phyloP scores from a whole-genome alignment of 257 asterid species.

The Solanum lycopersicoides region DNA sequence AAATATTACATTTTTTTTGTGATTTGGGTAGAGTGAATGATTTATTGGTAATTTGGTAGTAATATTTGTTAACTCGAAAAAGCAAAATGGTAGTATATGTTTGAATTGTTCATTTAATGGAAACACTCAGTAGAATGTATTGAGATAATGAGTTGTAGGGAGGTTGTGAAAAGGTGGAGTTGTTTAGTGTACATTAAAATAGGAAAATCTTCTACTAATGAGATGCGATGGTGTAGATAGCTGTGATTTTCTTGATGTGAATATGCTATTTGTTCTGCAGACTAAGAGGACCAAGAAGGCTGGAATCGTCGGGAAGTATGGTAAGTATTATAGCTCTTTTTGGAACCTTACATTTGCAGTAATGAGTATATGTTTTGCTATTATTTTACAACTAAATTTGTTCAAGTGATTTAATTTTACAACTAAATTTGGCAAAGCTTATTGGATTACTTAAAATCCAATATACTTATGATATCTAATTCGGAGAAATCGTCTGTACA shows the following conservation, averaged over 20 bases:
- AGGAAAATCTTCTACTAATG: neutral
- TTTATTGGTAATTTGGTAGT: neutral
- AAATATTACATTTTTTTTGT: neutral
- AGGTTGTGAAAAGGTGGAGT: neutral
- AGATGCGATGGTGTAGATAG: neutral
- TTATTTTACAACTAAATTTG: neutral
- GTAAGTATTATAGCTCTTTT: neutral
- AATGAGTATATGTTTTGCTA: neutral
- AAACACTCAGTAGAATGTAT: neutral
- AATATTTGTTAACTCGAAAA: neutral
- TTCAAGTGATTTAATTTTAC: neutral
- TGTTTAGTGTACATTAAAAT: neutral
- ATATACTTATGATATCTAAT: neutral
- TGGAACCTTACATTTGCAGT: neutral
- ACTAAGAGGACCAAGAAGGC: constrained; percentile 5
- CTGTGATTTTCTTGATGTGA: neutral
- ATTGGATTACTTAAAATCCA: neutral
- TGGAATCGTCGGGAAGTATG: neutral
- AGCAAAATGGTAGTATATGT: neutral
- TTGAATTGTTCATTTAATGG: neutral
- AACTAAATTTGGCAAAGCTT: neutral
- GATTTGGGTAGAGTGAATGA: neutral
- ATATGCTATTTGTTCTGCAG: neutral
- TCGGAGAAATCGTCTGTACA: neutral
- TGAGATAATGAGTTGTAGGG: neutral